Base-by-base conservation (phyloP, 164 flowering plant species). In the Berberis thunbergii region DNA sequence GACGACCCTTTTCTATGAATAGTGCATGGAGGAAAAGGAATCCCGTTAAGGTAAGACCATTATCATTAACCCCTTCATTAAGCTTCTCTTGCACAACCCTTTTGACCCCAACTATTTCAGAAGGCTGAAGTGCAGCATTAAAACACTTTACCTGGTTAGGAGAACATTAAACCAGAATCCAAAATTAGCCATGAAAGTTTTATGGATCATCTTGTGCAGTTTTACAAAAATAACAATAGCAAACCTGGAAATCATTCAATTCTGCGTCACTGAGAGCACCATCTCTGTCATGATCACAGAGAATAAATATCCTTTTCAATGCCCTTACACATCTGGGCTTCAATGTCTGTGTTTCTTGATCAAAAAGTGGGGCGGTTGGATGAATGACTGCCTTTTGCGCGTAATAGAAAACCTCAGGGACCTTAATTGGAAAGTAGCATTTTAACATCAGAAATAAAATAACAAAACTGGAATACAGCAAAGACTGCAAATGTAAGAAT, bases 371-470 rank as follows among this genome's bases (percentile, higher is more conserved):
- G 10, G 82, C 78, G 26, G 84, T 85, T 4, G 88, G 93, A 74
- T 87, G 88, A 70, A 87, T 84, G 39, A 79, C 86, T 41, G 97
- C 97, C 72, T 91, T 95, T 71, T 95, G 99, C 43, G 97, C 97
- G 78, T 95, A 95, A 73, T 86, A 95, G 76, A 95, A 95, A 61
- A 95, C 99, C 74, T 95, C 99, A 52, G 90, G 90, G 41, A 89
- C 78, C 99, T 95, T 77, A 66, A 73, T 52, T 50, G 26, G 62
- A 54, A 75, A 42, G 53, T 11, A 13, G 3, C 3, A 11, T 6
- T 56, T 45, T 10, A 12, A 7, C 45, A 58, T 10, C 44, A 13
- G 3, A 49, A 38, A 41, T 7, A 6, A 40, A 48, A 40, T 9
- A 43, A 3, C n/a, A 11, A 44, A 60, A 60, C 63, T 43, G 3